Conservation (phyloP, 2,329 filamentous ascomycete species). For the Colletotrichum godetiae region DNA sequence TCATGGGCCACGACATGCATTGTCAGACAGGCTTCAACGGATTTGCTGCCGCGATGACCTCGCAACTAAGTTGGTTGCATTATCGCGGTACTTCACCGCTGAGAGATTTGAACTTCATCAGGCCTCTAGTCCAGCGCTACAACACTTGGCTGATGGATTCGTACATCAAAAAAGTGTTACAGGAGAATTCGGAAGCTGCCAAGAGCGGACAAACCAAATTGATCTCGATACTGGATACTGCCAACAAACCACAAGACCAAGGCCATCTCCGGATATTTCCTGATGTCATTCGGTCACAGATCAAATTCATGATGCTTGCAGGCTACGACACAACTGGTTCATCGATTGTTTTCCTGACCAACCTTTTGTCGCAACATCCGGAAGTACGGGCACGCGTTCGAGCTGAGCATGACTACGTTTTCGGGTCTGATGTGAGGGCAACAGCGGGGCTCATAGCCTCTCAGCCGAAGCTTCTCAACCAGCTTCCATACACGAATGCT, state of each 20-base stretch:
- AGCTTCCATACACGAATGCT: constrained; percentile 60
- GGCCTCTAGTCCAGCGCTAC: constrained; percentile 13
- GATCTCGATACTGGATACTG: neutral
- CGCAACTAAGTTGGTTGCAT: constrained; percentile 12
- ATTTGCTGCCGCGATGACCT: constrained; percentile 18
- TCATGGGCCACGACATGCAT: constrained; percentile 20
- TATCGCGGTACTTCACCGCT: constrained; percentile 11
- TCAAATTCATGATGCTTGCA: constrained; percentile 46
- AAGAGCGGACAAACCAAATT: neutral
- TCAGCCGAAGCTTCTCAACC: constrained; percentile 58
- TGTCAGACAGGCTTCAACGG: constrained; percentile 14
- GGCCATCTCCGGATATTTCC: neutral
- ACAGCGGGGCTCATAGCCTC: constrained; percentile 22
- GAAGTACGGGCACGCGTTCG: constrained; percentile 39
- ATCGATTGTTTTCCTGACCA: constrained; percentile 41
- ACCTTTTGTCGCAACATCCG: constrained; percentile 38
- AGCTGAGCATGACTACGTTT: constrained; percentile 51
- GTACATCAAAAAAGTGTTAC: constrained; percentile 10
- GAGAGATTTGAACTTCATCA: constrained; percentile 13
- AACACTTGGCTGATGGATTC: constrained; percentile 19
- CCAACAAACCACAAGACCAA: neutral
- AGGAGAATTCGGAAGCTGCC: neutral
- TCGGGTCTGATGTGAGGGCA: constrained; percentile 51
- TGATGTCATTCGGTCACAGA: constrained; percentile 35
- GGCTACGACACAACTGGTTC: constrained; percentile 47